These are phyloP conservation scores for Brassica balearica DNA, from an alignment of 441 rosid genomes.

Conservation along the genomic window DNA sequence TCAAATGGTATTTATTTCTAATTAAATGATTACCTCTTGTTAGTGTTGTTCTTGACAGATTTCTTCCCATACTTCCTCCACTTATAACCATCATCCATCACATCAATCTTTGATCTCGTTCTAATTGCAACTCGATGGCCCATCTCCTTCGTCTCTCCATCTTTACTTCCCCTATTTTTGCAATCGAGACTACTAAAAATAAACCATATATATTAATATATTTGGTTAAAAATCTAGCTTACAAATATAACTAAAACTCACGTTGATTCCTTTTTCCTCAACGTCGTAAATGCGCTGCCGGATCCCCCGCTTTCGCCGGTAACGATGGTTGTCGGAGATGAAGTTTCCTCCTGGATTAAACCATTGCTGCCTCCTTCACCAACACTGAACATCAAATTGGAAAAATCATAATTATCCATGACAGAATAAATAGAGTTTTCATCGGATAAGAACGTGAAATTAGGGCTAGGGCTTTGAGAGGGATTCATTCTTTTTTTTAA, in stretches of 20 bases:
- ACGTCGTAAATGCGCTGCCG: conserved; percentile 41
- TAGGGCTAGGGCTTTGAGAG: conserved; percentile 52
- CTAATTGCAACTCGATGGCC: conserved; percentile 61
- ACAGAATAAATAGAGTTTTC: conserved; percentile 36
- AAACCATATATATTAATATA: not conserved
- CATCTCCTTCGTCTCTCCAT: conserved; percentile 48
- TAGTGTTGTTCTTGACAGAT: conserved; percentile 65
- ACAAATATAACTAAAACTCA: conserved; percentile 43
- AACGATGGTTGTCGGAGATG: conserved; percentile 47
- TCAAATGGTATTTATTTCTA: conserved; percentile 8
- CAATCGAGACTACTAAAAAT: not conserved
- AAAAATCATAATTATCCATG: conserved; percentile 50
- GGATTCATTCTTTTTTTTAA: conserved; percentile 48
- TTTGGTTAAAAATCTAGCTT: not conserved
- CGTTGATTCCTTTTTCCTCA: conserved; percentile 50
- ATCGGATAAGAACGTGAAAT: conserved; percentile 34
- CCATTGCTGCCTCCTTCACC: conserved; percentile 36
- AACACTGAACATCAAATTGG: conserved; percentile 52
- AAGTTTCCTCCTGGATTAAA: conserved; percentile 40
- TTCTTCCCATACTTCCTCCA: conserved; percentile 84
- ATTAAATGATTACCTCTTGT: conserved; percentile 58
- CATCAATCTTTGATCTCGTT: conserved; percentile 65
- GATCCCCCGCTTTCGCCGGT: conserved; percentile 40
- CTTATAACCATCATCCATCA: conserved; percentile 72
- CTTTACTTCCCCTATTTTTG: conserved; percentile 50